A percentile compares a stretch with the other conserved stretches of the same genome.
Evolutionary conservation across 2,329 filamentous ascomycete genomes (phyloP).

Genomic region (Neopestalotiopsis rosae): DNA sequence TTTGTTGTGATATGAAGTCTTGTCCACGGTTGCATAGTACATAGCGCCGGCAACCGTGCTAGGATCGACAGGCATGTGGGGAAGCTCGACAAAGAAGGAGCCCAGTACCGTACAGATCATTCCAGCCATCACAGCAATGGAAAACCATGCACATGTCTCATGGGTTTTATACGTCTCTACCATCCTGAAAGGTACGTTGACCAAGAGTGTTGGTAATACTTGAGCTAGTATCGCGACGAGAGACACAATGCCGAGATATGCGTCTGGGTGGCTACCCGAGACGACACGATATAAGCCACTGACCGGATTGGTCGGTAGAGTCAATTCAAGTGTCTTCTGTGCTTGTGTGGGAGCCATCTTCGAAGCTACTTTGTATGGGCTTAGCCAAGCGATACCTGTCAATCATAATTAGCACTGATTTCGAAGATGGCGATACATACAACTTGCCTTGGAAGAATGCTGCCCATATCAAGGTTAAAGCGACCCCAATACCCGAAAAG

Average conservation of each 20-base stretch:
- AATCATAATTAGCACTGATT: background rate
- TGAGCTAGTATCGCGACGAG: slow-evolving; percentile 41
- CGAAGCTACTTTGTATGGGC: slow-evolving; percentile 40
- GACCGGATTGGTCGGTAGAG: slow-evolving; percentile 37
- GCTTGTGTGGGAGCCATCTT: slow-evolving; percentile 27
- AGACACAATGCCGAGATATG: slow-evolving; percentile 38
- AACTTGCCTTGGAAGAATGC: slow-evolving; percentile 41
- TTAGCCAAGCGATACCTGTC: slow-evolving; percentile 35
- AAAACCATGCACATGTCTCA: slow-evolving; percentile 38
- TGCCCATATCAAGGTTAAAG: slow-evolving; percentile 43
- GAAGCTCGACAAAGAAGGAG: slow-evolving; percentile 40
- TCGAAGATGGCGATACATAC: too few relatives aligned
- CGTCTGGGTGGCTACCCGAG: slow-evolving; percentile 34
- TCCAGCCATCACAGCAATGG: slow-evolving; percentile 37
- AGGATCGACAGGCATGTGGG: slow-evolving; percentile 41
- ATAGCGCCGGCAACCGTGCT: slow-evolving; percentile 42
- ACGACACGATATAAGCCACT: slow-evolving; percentile 47
- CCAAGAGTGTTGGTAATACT: slow-evolving; percentile 42
- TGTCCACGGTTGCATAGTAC: slow-evolving; percentile 35
- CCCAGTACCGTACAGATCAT: slow-evolving; percentile 41
- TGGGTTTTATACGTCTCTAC: slow-evolving; percentile 41
- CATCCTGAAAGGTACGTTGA: slow-evolving; percentile 44
- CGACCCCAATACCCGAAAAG: slow-evolving; percentile 44
- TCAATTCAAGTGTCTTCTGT: slow-evolving; percentile 44
- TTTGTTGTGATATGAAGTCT: too few relatives aligned